Evolutionary conservation across 2,329 filamentous ascomycete genomes (phyloP).

Genomic region (Blastomyces parvus): DNA sequence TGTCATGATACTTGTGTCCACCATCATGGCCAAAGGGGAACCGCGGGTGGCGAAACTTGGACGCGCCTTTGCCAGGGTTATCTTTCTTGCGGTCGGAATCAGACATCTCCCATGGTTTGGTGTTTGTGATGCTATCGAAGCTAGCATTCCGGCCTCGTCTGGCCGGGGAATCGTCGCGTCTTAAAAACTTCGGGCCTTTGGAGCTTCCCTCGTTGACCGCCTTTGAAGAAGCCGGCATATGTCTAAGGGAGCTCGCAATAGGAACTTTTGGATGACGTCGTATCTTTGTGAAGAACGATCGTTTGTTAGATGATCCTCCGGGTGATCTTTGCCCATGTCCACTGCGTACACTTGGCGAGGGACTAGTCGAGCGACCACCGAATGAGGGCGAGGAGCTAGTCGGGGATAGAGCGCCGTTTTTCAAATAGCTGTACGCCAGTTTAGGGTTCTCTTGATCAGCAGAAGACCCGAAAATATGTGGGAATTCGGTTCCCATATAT

Average conservation of each 20-base stretch:
- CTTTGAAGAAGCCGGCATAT: constrained; percentile 25
- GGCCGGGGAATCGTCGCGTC: constrained; percentile 27
- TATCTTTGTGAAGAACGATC: constrained; percentile 46
- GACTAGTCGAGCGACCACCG: constrained; percentile 62
- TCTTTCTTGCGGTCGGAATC: constrained; percentile 34
- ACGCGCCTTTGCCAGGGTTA: constrained; percentile 23
- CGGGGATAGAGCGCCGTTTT: constrained; percentile 31
- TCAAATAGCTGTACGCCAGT: constrained; percentile 30
- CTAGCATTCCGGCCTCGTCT: constrained; percentile 29
- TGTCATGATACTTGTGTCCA: constrained; percentile 19
- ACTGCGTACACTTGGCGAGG: constrained; percentile 66
- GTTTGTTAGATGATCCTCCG: constrained; percentile 29
- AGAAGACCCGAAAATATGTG: constrained; percentile 16
- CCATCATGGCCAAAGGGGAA: constrained; percentile 25
- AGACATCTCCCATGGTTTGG: constrained; percentile 21
- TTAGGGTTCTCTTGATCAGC: constrained; percentile 30
- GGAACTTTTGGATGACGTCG: constrained; percentile 42
- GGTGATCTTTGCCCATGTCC: constrained; percentile 42
- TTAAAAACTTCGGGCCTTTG: constrained; percentile 20
- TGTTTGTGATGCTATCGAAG: constrained; percentile 23
- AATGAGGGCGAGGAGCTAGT: constrained; percentile 36
- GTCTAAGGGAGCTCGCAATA: constrained; percentile 27
- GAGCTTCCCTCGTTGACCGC: constrained; percentile 23
- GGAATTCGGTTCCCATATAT: neutral
- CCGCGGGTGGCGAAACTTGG: constrained; percentile 29